Percentiles rank a stretch among this genome's conserved stretches.
These are phyloP conservation scores for Pichia cephalocereana DNA, from an alignment of 805 yeast species.

Conservation along the genomic window DNA sequence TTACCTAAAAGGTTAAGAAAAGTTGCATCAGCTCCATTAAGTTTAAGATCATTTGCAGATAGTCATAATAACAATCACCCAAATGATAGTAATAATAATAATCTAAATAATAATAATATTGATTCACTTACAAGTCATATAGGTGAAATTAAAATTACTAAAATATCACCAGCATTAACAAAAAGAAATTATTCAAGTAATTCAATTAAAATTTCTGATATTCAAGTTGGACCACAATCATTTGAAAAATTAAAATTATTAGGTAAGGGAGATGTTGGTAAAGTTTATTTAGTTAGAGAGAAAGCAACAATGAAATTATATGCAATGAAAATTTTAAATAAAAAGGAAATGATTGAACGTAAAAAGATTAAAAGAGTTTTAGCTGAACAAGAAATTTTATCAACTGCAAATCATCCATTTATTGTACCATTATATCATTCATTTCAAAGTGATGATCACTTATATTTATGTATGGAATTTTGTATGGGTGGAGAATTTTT, in stretches of 20 bases:
- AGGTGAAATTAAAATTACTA: slow-evolving; percentile 26
- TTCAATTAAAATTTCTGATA: slow-evolving; percentile 64
- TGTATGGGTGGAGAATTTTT: slow-evolving; percentile 99
- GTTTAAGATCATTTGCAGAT: slow-evolving; percentile 30
- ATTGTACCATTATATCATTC: slow-evolving; percentile 94
- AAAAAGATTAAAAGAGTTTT: slow-evolving; percentile 90
- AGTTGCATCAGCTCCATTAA: slow-evolving; percentile 81
- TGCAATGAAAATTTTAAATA: slow-evolving; percentile 88
- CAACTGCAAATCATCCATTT: slow-evolving; percentile 94
- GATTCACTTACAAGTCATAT: slow-evolving; percentile 26
- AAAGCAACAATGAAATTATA: slow-evolving; percentile 63
- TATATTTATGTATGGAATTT: slow-evolving; percentile 95
- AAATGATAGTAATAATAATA: background rate
- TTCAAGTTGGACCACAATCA: slow-evolving; percentile 76
- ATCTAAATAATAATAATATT: background rate
- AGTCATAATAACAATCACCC: background rate
- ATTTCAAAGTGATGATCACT: slow-evolving; percentile 85
- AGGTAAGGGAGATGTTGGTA: slow-evolving; percentile 98
- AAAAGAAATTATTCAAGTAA: slow-evolving; percentile 62
- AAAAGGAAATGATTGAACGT: slow-evolving; percentile 89
- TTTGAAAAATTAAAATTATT: slow-evolving; percentile 84
- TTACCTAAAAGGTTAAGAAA: slow-evolving; percentile 46
- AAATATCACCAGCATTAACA: slow-evolving; percentile 34
- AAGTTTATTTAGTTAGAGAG: slow-evolving; percentile 86
- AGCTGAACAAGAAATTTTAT: slow-evolving; percentile 94